These are phyloP conservation scores for Beauveria sp. DNA, from an alignment of 2,329 filamentous ascomycete genomes.

Conservation along the genomic window DNA sequence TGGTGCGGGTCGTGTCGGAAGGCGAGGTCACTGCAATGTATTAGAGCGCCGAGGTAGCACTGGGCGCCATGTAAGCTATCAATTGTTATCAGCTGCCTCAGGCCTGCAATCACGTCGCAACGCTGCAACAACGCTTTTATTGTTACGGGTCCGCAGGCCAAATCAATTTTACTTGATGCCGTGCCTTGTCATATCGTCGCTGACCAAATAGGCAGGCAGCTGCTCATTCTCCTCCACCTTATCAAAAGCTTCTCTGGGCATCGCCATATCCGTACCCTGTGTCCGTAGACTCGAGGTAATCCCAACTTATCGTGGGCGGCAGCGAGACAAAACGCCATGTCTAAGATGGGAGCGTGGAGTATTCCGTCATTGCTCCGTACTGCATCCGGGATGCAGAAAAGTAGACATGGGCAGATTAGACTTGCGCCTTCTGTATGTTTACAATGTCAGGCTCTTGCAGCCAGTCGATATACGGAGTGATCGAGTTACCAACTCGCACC, in stretches of 20 bases:
- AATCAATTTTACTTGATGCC: background rate
- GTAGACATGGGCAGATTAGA: background rate
- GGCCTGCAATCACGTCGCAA: background rate
- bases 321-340: slow-evolving; percentile 9
- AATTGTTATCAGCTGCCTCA: background rate
- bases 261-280: too few species aligned
- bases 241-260: background rate
- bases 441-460: too few species aligned
- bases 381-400: background rate
- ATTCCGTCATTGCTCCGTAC: background rate
- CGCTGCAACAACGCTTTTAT: background rate
- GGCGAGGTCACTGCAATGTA: background rate
- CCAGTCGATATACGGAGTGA: too few species aligned
- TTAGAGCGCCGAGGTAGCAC: background rate
- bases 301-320: background rate
- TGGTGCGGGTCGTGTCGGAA: background rate
- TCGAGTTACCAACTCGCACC: too few species aligned
- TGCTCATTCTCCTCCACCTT: background rate
- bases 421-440: too few species aligned
- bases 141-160: background rate
- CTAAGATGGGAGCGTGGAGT: background rate
- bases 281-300: too few species aligned
- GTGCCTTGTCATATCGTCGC: background rate
- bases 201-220: background rate
- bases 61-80: background rate